These are phyloP conservation scores for Synchytrium microbalum DNA, from an alignment of 371 early-diverging fungal genomes.

Conservation along the genomic window DNA sequence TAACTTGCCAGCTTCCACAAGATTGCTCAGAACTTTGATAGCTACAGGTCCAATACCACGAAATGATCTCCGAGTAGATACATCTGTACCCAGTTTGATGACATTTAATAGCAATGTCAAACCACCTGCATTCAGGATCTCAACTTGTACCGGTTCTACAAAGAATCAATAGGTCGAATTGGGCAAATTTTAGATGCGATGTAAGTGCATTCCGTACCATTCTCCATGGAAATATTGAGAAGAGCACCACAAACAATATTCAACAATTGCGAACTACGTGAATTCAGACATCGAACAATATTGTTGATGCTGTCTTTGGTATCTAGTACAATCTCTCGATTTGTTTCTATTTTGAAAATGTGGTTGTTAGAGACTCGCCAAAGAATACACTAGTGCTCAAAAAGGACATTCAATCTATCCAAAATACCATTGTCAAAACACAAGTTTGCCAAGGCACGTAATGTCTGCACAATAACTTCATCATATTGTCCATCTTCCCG, in stretches of 20 bases:
- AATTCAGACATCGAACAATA: conserved; percentile 37
- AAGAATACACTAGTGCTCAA: background rate
- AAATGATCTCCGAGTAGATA: background rate
- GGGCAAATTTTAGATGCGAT: background rate
- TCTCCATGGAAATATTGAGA: conserved; percentile 67
- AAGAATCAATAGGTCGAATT: background rate
- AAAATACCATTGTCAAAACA: conserved; percentile 70
- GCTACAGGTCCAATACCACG: conserved; percentile 10
- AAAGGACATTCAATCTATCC: too few species aligned
- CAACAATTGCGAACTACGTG: conserved; percentile 33
- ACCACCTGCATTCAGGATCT: conserved; percentile 14
- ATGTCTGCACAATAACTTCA: conserved; percentile 40
- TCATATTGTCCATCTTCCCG: conserved; percentile 9
- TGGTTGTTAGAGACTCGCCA: background rate
- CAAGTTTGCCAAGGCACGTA: conserved; percentile 66
- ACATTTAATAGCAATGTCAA: conserved; percentile 15
- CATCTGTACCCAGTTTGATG: conserved; percentile 11
- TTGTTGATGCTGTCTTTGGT: conserved; percentile 34
- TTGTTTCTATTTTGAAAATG: conserved; percentile 41
- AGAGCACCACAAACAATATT: conserved; percentile 60
- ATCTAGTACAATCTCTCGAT: conserved; percentile 54
- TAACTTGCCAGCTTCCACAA: conserved; percentile 25
- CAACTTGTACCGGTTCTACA: conserved; percentile 31
- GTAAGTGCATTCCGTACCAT: conserved; percentile 38
- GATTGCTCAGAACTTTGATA: conserved; percentile 25